A percentile compares a stretch with the other conserved stretches of the same genome.
Evolutionary conservation across 164 flowering plant species (phyloP).

Genomic region (Tetrastigma voinierianum): DNA sequence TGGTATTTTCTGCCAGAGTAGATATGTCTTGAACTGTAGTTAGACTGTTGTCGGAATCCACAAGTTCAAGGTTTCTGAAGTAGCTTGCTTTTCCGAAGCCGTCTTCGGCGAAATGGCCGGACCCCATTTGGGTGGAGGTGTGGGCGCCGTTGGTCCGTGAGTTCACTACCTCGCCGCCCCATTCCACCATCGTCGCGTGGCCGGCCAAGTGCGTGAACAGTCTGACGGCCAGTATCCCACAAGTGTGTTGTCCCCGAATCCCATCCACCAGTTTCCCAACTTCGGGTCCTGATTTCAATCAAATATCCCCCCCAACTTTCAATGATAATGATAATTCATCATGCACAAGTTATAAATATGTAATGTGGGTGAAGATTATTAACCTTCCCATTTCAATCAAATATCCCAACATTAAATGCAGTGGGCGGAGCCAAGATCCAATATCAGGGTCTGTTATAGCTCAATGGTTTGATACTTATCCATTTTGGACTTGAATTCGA

Average conservation of each 20-base stretch:
- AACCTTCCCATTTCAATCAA: no score
- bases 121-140: slow-evolving; percentile 31
- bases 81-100: slow-evolving; percentile 15
- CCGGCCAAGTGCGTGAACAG: slow-evolving; percentile 30
- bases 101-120: slow-evolving; percentile 20
- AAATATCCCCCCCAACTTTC: no score
- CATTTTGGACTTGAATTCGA: no score
- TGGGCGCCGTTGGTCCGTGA: slow-evolving; percentile 20
- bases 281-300: slow-evolving; percentile 17
- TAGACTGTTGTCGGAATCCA: slow-evolving; percentile 12
- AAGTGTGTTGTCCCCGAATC: slow-evolving; percentile 28
- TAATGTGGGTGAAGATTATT: no score
- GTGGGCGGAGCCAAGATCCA: no score
- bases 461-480: background rate
- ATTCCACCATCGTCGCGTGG: slow-evolving; percentile 38
- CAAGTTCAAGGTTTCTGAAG: slow-evolving; percentile 14
- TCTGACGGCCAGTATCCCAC: slow-evolving; percentile 51
- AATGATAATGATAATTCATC: slow-evolving; percentile 7
- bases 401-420: no score
- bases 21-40: slow-evolving; percentile 3
- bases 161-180: slow-evolving; percentile 46
- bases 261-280: slow-evolving; percentile 48
- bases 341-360: background rate
- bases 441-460: no score
- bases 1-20: slow-evolving; percentile 3